Conservation (phyloP, 371 early-diverging fungal species). For the Mucor lusitanicus region DNA sequence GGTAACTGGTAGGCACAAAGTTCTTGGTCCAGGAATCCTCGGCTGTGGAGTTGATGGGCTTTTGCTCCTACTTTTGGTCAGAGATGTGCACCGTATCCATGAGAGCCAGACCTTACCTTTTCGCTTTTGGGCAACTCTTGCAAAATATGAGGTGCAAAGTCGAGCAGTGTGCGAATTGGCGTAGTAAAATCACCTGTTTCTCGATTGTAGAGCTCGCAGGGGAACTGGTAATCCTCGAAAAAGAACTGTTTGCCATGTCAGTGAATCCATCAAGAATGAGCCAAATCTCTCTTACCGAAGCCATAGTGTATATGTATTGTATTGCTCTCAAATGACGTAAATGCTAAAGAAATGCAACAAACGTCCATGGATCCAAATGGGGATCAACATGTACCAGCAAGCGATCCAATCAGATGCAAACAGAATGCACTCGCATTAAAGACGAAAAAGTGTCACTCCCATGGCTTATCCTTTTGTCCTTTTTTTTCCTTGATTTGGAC, state of each 20-base stretch:
- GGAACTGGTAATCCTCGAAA: conserved; percentile 61
- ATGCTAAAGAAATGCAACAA: neutral
- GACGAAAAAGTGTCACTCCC: neutral
- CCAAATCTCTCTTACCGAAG: neutral
- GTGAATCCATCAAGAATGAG: neutral
- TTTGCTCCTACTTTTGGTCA: conserved; percentile 16
- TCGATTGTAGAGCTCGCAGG: conserved; percentile 53
- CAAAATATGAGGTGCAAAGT: conserved; percentile 60
- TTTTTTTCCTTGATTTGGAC: neutral
- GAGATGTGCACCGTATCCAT: neutral
- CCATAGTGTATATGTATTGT: neutral
- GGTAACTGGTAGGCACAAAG: conserved; percentile 7
- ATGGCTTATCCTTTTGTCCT: neutral
- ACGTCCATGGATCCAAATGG: neutral
- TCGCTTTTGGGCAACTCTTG: conserved; percentile 46
- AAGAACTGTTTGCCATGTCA: conserved; percentile 31
- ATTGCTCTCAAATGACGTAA: conserved; percentile 3
- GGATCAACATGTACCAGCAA: neutral
- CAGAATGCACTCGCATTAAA: neutral
- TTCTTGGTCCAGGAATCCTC: conserved; percentile 29
- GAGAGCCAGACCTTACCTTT: conserved; percentile 19
- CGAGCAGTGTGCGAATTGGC: conserved; percentile 53
- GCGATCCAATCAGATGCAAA: neutral
- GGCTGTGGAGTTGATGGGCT: conserved; percentile 22
- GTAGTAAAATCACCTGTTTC: conserved; percentile 52